Evolutionary conservation across 2,329 filamentous ascomycete species (phyloP), one percentile per base, ranked within the genome.

Genomic region (Pseudocercospora macadamiae): DNA sequence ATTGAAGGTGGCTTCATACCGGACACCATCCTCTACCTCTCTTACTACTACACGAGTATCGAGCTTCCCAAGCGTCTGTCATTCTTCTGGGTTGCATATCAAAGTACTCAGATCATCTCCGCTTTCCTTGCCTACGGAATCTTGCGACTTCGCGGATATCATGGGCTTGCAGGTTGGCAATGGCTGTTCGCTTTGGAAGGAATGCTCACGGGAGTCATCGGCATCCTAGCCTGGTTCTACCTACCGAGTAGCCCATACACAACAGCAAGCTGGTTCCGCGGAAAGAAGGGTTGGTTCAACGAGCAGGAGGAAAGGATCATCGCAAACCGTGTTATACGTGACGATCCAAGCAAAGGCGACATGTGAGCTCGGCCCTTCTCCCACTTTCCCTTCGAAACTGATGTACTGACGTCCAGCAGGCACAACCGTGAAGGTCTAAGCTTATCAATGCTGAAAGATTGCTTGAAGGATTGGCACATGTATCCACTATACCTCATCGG

Each of bases 1-100:
- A 67, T 77, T 12, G 77, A 76, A 59, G 74, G 74, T 65, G 77
- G 77, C 0, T 88, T 88, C 62, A 87, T 88, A 51, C 84, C 85
- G 0, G 84, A 86, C 59, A 84, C 84, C 19, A 82, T 89, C 9
- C 76, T 89, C 0, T 91, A 88, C 73, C 77, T 91, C 4, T 87
- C 84, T 3, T 92, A 92, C 72, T 93, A 88, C 74, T 93, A 91
- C 75, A 91, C 85, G 45, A 84, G 84, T 0, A 80, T 80, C 53
- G 89, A 92, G 70, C 77, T 93, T 0, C 87, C 89, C 0, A 81
- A 83, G 9, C 82, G 89, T 1, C 75, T 92, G 16, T 84, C 84
- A 64, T 84, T 80, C 67, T 91, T 91, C 75, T 92, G 89, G 89
- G 85, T 49, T 2, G 82, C 87, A 0, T 84, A 88, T 10, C 82